phyloP scores from a whole-genome alignment of 257 asterid genomes.

The Primulina tabacum region DNA sequence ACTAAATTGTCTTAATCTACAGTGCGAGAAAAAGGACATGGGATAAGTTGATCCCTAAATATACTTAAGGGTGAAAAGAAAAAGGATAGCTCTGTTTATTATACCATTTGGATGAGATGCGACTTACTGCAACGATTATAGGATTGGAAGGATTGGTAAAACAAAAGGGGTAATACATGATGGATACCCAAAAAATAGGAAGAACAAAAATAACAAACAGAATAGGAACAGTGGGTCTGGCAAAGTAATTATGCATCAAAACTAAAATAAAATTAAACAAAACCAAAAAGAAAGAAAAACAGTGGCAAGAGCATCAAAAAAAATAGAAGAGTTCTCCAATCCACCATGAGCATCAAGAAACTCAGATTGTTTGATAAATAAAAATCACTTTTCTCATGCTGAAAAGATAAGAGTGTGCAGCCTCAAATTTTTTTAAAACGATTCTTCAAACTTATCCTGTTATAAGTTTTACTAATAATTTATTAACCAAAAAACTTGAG shows the following conservation, averaged over 20 bases:
- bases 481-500: no score
- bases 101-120: neutral
- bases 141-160: neutral
- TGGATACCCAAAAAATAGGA: neutral
- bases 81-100: neutral
- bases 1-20: no score
- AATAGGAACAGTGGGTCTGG: neutral
- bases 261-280: neutral
- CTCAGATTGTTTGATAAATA: neutral
- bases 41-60: neutral
- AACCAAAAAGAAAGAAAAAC: neutral
- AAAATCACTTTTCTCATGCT: neutral
- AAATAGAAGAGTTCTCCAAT: neutral
- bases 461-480: no score
- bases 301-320: neutral
- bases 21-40: neutral
- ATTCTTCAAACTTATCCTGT: neutral
- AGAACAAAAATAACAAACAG: neutral
- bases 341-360: neutral
- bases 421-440: no score
- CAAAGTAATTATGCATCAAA: no score
- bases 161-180: neutral
- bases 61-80: neutral
- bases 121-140: neutral
- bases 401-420: neutral